phyloP scores from a whole-genome alignment of 768 basidiomycete genomes.

The Lentinula sp. region DNA sequence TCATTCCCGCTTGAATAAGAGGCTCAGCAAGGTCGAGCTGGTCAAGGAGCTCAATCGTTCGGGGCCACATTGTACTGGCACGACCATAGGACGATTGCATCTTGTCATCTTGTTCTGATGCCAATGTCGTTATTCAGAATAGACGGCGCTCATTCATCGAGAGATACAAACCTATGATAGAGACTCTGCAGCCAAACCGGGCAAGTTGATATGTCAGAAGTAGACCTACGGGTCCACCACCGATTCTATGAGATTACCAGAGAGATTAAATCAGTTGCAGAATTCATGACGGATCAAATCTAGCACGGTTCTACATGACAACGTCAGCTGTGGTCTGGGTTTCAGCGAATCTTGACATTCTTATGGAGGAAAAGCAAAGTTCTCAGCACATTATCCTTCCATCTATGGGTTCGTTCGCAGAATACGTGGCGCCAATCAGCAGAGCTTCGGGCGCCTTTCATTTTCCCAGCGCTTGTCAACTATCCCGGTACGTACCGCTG shows the following conservation, averaged over 20 bases:
- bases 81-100: constrained; percentile 4
- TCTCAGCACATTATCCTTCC: too few species aligned
- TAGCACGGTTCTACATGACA: neutral
- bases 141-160: neutral
- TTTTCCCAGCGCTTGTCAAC: too few species aligned
- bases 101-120: constrained; percentile 7
- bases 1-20: constrained; percentile 3
- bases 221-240: constrained; percentile 5
- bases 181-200: constrained; percentile 2
- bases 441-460: too few species aligned
- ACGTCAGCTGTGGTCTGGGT: neutral
- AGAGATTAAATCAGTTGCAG: neutral
- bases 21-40: constrained; percentile 7
- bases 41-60: constrained; percentile 6
- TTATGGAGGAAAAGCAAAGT: neutral
- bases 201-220: constrained; percentile 8
- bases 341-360: neutral
- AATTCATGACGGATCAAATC: neutral
- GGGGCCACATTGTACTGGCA: constrained; percentile 7
- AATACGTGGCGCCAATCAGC: too few species aligned
- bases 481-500: too few species aligned
- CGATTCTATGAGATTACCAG: neutral
- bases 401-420: too few species aligned
- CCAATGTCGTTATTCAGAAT: neutral
- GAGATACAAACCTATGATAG: neutral